Conservation (phyloP, 371 early-diverging fungal species). For the Mortierella sp. region DNA sequence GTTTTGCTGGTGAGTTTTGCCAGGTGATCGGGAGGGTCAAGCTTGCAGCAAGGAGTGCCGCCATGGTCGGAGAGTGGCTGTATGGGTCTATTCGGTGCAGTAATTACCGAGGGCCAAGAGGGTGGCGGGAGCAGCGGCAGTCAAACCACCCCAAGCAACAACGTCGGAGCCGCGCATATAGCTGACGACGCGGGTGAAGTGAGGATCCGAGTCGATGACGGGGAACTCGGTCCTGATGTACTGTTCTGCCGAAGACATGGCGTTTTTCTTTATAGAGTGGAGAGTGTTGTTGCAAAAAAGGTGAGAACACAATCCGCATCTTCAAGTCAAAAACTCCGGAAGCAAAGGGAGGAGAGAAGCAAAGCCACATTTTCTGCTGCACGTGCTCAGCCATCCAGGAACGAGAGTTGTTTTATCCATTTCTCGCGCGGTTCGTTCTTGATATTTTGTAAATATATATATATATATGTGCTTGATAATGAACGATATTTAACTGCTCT, state of each 20-base stretch:
- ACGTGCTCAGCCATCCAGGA: too few species aligned
- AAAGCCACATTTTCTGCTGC: not conserved
- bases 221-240: slow-evolving; percentile 70
- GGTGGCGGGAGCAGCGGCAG: slow-evolving; percentile 81
- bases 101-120: slow-evolving; percentile 81
- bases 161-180: slow-evolving; percentile 92
- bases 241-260: slow-evolving; percentile 58
- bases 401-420: too few species aligned
- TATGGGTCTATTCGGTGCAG: not conserved
- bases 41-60: not conserved
- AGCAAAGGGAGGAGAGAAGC: too few species aligned
- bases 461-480: not conserved
- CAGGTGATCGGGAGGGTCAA: not conserved
- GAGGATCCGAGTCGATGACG: slow-evolving; percentile 83
- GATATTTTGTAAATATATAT: too few species aligned
- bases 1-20: not conserved
- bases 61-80: not conserved
- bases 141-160: slow-evolving; percentile 75
- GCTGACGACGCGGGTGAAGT: slow-evolving; percentile 87
- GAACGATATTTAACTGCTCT: not conserved
- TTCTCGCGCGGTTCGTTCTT: too few species aligned
- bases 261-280: not conserved
- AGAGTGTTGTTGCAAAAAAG: not conserved
- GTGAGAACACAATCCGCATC: not conserved
- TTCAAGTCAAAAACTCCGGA: not conserved